Conservation (phyloP, 441 rosid genomes). For the Euphorbia corollata region DNA sequence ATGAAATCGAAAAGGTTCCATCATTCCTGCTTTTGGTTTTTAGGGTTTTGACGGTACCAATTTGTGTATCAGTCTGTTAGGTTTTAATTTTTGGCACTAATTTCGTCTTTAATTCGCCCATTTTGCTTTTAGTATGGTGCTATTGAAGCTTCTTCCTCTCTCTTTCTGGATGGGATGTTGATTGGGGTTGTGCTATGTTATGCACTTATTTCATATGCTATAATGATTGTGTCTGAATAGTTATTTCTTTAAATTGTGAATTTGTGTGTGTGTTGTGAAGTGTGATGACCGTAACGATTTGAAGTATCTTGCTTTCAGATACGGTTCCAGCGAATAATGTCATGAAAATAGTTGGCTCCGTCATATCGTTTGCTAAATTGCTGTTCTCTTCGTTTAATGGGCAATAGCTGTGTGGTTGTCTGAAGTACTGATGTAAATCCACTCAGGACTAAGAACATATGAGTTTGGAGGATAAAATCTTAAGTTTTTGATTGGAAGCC, state of each 20-base stretch:
- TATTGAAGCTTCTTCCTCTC: not conserved
- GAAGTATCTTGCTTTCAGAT: not conserved
- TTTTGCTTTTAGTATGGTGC: not conserved
- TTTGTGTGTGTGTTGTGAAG: not conserved
- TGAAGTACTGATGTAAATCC: no score
- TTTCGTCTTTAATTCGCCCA: not conserved
- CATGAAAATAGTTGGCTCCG: no score
- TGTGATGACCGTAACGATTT: not conserved
- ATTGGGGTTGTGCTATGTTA: not conserved
- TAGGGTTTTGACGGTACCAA: conserved; percentile 8
- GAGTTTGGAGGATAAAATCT: no score
- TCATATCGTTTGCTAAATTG: no score
- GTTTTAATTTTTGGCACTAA: not conserved
- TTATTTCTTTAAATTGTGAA: no score
- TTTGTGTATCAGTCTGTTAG: not conserved
- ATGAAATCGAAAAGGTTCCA: not conserved
- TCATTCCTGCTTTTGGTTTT: not conserved
- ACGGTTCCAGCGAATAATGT: no score
- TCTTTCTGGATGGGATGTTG: not conserved
- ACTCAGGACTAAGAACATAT: no score
- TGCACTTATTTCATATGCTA: no score
- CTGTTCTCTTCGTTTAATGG: no score
- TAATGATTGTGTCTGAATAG: no score
- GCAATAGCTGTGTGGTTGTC: no score
- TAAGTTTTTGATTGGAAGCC: no score